These are phyloP conservation scores for Starmerella bombicola DNA, from an alignment of 805 yeast species.

Conservation along the genomic window DNA sequence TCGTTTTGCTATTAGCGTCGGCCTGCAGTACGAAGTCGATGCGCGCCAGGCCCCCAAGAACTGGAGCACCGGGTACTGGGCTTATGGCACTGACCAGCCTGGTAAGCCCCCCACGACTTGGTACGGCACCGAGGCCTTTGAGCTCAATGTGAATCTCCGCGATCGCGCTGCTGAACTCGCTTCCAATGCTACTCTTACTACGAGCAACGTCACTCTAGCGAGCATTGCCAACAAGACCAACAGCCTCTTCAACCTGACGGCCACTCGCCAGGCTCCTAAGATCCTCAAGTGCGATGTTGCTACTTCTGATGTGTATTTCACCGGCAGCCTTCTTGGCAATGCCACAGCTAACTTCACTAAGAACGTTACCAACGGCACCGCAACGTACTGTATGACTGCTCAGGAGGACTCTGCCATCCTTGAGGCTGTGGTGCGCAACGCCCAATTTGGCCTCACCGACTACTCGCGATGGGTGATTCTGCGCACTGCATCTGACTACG, in stretches of 20 bases:
- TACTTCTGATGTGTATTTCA: slow-evolving; percentile 50
- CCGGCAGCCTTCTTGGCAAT: slow-evolving; percentile 41
- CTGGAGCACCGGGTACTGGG: slow-evolving; percentile 52
- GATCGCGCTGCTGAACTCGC: slow-evolving; percentile 47
- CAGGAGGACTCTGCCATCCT: slow-evolving; percentile 59
- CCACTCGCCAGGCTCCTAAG: slow-evolving; percentile 40
- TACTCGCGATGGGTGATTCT: slow-evolving; percentile 44
- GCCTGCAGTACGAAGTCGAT: slow-evolving; percentile 46
- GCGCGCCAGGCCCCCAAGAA: slow-evolving; percentile 34
- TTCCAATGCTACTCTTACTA: slow-evolving; percentile 31
- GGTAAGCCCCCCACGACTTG: slow-evolving; percentile 40
- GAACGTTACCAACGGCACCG: slow-evolving; percentile 47
- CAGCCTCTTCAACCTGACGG: slow-evolving; percentile 37
- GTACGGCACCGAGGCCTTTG: slow-evolving; percentile 56
- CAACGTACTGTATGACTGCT: slow-evolving; percentile 47
- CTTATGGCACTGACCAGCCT: slow-evolving; percentile 41
- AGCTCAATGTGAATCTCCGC: slow-evolving; percentile 46
- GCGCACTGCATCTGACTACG: slow-evolving; percentile 52
- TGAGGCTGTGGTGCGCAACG: slow-evolving; percentile 46
- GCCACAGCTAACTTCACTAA: slow-evolving; percentile 38
- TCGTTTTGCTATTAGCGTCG: slow-evolving; percentile 50
- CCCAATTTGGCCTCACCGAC: slow-evolving; percentile 43
- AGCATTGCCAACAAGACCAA: slow-evolving; percentile 34
- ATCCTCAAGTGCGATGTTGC: slow-evolving; percentile 45
- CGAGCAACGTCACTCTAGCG: slow-evolving; percentile 28